Conservation (phyloP, 305 asterid species). For the Rubia peregrina region DNA sequence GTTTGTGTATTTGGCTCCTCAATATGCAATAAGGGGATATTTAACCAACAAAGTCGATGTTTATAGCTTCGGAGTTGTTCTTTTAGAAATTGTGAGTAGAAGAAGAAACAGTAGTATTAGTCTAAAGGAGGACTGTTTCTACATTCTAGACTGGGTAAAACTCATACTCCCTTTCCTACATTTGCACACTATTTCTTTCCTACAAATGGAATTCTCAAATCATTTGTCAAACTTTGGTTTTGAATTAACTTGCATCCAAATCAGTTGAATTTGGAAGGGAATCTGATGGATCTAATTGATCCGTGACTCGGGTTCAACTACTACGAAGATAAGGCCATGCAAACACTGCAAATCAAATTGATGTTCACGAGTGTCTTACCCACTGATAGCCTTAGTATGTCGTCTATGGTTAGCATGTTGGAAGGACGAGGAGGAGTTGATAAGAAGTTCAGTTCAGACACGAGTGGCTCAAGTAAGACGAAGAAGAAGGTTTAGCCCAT, state of each 20-base stretch:
- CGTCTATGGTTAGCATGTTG: constrained; percentile 57
- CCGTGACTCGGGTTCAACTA: constrained; percentile 39
- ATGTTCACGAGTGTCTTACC: constrained; percentile 46
- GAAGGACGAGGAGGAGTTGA: constrained; percentile 39
- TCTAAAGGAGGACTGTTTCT: constrained; percentile 30
- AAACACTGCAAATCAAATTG: constrained; percentile 40
- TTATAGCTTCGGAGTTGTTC: constrained; percentile 65
- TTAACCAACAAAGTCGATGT: constrained; percentile 74
- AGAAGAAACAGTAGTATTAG: constrained; percentile 35
- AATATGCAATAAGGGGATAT: constrained; percentile 67
- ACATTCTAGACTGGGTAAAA: constrained; percentile 63
- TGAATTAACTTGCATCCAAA: constrained; percentile 34
- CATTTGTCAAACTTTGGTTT: not conserved
- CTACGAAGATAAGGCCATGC: constrained; percentile 34
- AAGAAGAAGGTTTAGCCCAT: not conserved
- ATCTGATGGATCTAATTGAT: constrained; percentile 53
- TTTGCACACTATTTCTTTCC: not conserved
- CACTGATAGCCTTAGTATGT: constrained; percentile 60
- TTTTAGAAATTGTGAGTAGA: constrained; percentile 55
- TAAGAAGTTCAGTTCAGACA: constrained; percentile 16
- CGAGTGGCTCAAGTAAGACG: constrained; percentile 5
- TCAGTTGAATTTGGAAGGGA: constrained; percentile 35
- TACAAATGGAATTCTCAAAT: no score
- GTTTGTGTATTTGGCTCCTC: constrained; percentile 53
- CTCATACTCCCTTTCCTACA: not conserved